Evolutionary conservation across 768 basidiomycete species (phyloP), one percentile per base, ranked within the genome.

Genomic region (Amylocystis lapponica): DNA sequence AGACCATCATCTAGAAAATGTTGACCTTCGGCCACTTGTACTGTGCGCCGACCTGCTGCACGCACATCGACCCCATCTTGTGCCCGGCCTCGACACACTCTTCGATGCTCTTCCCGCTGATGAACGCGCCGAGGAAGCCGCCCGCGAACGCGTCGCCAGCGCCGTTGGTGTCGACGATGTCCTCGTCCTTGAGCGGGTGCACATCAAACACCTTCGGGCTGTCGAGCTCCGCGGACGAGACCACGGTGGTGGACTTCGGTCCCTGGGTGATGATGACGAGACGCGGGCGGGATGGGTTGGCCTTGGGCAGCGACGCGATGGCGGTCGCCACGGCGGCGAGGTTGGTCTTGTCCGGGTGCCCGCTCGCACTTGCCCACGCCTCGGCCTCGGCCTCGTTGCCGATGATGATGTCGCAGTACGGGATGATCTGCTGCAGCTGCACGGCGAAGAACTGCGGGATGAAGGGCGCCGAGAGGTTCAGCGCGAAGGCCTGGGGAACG

Each of bases 91-190:
- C 79, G 46, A 99, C 76, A 36, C 75, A 75, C 63, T 91, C 83
- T 16, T 85, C 81, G 22, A 90, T 57, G 22, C 59, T 66, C 74
- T 90, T 96, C 11, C 91, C 93, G 27, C 76, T 63, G 39, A 89
- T 81, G 43, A 78, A 72, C 2, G 85, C 94, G 39, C 90, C 96
- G 41, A 97, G 66, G 76, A 98, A 94, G 29, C 89, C 96, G 45
- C 95, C 96, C 20, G 93, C 92, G 56, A 99, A 98, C 32, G 90
- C 91, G 62, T 99, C 95, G 32, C 96, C 96, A 17, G 96, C 96
- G 39, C 90, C 96, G 65, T 99, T 99, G 36, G 96, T 98, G 63
- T 99, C 96, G 46, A 96, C 84, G 52, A 96, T 93, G 63, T 82
- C 55, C 30, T 69, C 74, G 41, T 74, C 71, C 35, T 58, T 53